Percentiles rank a stretch among this genome's conserved stretches.
Conservation (phyloP, 257 asterid genomes). For the Solanum etuberosum region DNA sequence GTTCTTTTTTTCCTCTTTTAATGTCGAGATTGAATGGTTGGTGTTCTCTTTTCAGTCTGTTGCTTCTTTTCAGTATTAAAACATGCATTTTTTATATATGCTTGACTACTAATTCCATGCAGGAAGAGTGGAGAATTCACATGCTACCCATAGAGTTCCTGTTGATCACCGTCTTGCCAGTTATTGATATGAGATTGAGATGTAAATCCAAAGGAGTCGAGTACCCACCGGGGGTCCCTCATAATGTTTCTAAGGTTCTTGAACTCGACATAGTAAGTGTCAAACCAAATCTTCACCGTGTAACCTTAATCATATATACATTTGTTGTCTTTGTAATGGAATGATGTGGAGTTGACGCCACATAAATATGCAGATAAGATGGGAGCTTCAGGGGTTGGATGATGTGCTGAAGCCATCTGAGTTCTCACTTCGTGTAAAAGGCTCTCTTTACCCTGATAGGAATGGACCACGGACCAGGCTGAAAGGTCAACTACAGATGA, state of each 20-base stretch:
- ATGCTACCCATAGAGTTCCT: slow-evolving; percentile 90
- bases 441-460: slow-evolving; percentile 69
- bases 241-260: slow-evolving; percentile 48
- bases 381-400: slow-evolving; percentile 93
- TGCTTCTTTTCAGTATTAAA: neutral
- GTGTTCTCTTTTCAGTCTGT: neutral
- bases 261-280: slow-evolving; percentile 85
- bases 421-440: slow-evolving; percentile 63
- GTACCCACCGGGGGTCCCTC: slow-evolving; percentile 72
- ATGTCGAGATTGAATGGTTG: neutral
- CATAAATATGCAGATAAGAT: slow-evolving; percentile 49
- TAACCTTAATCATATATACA: neutral
- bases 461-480: slow-evolving; percentile 53
- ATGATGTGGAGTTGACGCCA: neutral
- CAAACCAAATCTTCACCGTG: neutral
- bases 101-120: slow-evolving; percentile 7
- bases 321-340: neutral
- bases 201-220: slow-evolving; percentile 60
- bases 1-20: neutral
- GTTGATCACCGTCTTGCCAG: slow-evolving; percentile 59
- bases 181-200: slow-evolving; percentile 73
- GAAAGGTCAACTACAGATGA: slow-evolving; percentile 69
- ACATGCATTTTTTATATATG: neutral
- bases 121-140: slow-evolving; percentile 96
- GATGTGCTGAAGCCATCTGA: slow-evolving; percentile 74